Percentiles rank a stretch among this genome's conserved stretches.
phyloP scores from a whole-genome alignment of 495 filamentous ascomycete species.

The Recurvomyces mirabilis region DNA sequence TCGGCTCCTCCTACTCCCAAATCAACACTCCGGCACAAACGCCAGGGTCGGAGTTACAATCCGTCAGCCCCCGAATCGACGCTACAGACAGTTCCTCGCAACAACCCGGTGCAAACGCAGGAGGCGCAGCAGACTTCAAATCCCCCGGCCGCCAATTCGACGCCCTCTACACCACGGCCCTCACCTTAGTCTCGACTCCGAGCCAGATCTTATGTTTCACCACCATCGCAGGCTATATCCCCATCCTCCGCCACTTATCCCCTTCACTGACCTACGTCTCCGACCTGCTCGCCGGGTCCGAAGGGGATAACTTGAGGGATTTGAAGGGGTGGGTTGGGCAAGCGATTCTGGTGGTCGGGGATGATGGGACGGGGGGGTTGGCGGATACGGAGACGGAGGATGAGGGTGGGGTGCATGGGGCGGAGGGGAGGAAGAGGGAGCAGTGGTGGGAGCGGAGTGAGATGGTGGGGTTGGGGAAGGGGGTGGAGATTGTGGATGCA shows the following conservation, averaged over 20 bases:
- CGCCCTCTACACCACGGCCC: slow-evolving; percentile 63
- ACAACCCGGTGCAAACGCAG: too few relatives aligned
- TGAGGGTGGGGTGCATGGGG: slow-evolving; percentile 48
- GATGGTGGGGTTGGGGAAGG: slow-evolving; percentile 72
- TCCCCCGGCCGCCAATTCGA: slow-evolving; percentile 45
- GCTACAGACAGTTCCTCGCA: slow-evolving; percentile 20
- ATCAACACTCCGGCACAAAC: slow-evolving; percentile 60
- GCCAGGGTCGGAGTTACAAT: slow-evolving; percentile 49
- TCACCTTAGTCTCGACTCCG: slow-evolving; percentile 66
- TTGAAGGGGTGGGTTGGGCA: slow-evolving; percentile 64
- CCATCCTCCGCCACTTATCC: slow-evolving; percentile 71
- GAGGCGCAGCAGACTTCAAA: slow-evolving; percentile 21
- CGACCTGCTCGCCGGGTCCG: slow-evolving; percentile 42
- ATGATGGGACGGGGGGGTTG: slow-evolving; percentile 72
- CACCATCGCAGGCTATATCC: slow-evolving; percentile 60
- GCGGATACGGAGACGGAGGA: slow-evolving; percentile 90
- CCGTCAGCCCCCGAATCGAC: slow-evolving; percentile 31
- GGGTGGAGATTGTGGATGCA: slow-evolving; percentile 75
- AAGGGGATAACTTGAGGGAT: slow-evolving; percentile 25
- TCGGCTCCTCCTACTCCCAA: slow-evolving; percentile 80
- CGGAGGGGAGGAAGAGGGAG: slow-evolving; percentile 26
- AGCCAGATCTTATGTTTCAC: slow-evolving; percentile 82
- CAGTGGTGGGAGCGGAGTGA: slow-evolving; percentile 78
- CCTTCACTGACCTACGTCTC: slow-evolving; percentile 78
- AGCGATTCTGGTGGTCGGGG: slow-evolving; percentile 73